Base-by-base conservation (phyloP, 208 protist genomes). In the Herpetomonas tarakana region DNA sequence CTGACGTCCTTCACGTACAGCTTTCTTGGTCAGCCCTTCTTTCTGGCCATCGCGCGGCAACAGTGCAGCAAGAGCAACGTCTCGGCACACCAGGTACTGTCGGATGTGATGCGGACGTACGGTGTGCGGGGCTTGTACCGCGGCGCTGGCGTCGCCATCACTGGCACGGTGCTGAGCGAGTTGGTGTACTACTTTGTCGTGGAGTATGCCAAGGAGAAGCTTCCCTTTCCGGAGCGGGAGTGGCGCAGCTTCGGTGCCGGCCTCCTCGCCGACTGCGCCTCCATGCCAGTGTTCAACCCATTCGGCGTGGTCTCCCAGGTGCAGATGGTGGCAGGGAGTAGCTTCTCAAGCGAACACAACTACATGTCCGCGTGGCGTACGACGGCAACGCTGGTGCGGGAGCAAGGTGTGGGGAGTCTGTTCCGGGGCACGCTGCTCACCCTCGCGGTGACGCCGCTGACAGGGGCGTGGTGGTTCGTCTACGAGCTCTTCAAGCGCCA, bases 281-380 rank as follows among this genome's bases (percentile, higher is more conserved):
- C 80, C n/a, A 78, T 80, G 2, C 86, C 82, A 0, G 59, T 93
- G 24, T 93, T 86, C 71, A 93, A 87, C 58, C 86, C 86, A 0
- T 93, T 93, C 31, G 83, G 68, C 1, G 86, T 93, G 0, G 67
- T 93, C 11, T 88, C 80, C 50, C 86, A 93, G 76, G 78, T 89
- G 53, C 86, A 93, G 61, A 93, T 93, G 86, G 83, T 93, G 45
- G 86, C 80, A 21, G 86, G 79, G 45, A 76, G 65, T 59, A 65
- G 61, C 44, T 81, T 77, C 49, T 63, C 72, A 35, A 73, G 65
- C 21, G 80, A 81, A n/a, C 80, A 88, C 63, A 81, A 76, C 58
- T 93, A 93, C 66, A 83, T 82, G 74, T 83, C 70, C 24, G 82
- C 82, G 2, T 76, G 62, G 46, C 68, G 79, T 16, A 90, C 86